phyloP scores from a whole-genome alignment of 495 filamentous ascomycete genomes.

The Aspergillus bridgeri region DNA sequence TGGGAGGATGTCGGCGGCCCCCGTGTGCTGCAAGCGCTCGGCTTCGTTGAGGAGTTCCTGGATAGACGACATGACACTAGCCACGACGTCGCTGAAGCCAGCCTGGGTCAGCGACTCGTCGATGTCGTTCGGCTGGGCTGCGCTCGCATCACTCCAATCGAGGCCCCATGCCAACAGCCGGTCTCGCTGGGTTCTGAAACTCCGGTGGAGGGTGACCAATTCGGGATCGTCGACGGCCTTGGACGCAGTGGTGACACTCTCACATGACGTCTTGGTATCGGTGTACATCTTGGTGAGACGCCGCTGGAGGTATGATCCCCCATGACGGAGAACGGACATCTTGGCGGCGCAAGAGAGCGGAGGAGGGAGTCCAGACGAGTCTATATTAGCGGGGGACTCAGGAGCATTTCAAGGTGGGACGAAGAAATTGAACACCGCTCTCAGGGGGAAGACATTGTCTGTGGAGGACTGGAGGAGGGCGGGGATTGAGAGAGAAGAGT shows the following conservation, averaged over 20 bases:
- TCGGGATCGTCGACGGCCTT: constrained; percentile 55
- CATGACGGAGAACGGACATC: constrained; percentile 50
- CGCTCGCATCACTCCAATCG: constrained; percentile 78
- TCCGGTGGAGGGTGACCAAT: constrained; percentile 52
- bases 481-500: neutral
- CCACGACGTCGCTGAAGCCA: constrained; percentile 81
- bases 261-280: constrained; percentile 85
- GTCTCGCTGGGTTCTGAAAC: constrained; percentile 55
- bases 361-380: constrained; percentile 15
- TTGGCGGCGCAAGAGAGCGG: constrained; percentile 27
- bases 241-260: constrained; percentile 71
- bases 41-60: constrained; percentile 83
- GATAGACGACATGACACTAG: constrained; percentile 85
- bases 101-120: constrained; percentile 81
- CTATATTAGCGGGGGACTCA: constrained; percentile 18
- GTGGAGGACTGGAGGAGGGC: neutral
- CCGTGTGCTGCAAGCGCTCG: constrained; percentile 67
- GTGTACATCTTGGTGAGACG: constrained; percentile 87
- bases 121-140: constrained; percentile 68
- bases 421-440: neutral
- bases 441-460: constrained; percentile 7
- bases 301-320: constrained; percentile 52
- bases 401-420: constrained; percentile 18
- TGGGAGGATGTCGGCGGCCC: constrained; percentile 34
- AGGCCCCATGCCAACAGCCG: constrained; percentile 83